Evolutionary conservation across 129 eudicot species (phyloP), one percentile per base, ranked within the genome.

Genomic region (Escallonia herrerae): DNA sequence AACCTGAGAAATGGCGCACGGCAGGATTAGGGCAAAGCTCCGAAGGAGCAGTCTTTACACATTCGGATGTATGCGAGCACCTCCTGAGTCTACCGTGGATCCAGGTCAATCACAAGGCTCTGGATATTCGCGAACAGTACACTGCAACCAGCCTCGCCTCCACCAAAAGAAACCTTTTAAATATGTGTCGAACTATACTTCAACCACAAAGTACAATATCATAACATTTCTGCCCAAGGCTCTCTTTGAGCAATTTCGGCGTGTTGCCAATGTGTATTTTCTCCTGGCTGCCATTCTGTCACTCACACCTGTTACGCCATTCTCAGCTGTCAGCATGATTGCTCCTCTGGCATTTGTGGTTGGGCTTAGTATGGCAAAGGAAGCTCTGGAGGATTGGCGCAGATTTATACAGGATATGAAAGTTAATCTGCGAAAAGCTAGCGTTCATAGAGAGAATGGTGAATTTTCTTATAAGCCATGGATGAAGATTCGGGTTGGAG

Each of bases 321-420:
- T 94, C 65, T 74, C 89, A 6, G 58, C 96, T 63, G 78, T 76
- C 40, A 94, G 97, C 67, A 94, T 94, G 99, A 89, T 94, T 66
- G 91, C 95, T 50, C 99, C 99, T 3, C 66, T 94, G 72, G 74
- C 79, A 8, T 82, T 94, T 65, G 97, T 89, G 56, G 95, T 94
- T 52, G 99, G 99, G 65, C 81, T 89, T 65, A 94, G 97, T 76
- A 94, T 94, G 95, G 86, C 84, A 2, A 94, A 94, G 80, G 99
- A 94, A 68, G 99, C 95, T 0, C 61, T 89, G 40, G 99, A 94
- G 78, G 91, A 94, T 68, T 94, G 96, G 99, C 87, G 86, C 38
- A 73, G 99, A 50, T 94, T 94, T 58, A 77, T 94, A 71, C 99
- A 94, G 72, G 99, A 94, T 72, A 86, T 89, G 99, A 94, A 89